Evolutionary conservation across 73 alveolate genomes (phyloP).

Genomic region (Tetrahymena elliotti): DNA sequence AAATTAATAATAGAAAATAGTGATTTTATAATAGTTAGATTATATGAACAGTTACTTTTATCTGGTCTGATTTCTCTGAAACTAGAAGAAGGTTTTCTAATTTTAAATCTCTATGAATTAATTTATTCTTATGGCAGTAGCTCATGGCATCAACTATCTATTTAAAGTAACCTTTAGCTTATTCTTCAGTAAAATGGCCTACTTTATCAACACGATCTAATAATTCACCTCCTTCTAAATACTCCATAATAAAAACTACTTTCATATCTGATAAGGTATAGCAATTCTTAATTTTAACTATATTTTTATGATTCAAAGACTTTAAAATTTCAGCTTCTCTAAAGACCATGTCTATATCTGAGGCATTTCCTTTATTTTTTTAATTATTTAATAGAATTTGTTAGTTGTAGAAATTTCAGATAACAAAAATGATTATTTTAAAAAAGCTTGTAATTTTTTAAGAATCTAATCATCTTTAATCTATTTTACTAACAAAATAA

Average conservation of each 20-base stretch:
- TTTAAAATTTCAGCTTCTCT: slow-evolving; percentile 36
- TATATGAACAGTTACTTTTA: background rate
- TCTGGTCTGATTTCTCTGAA: slow-evolving; percentile 4
- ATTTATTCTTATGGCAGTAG: slow-evolving; percentile 83
- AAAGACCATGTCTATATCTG: slow-evolving; percentile 29
- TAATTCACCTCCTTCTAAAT: slow-evolving; percentile 80
- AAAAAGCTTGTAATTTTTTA: too few relatives aligned
- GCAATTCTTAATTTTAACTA: slow-evolving; percentile 28
- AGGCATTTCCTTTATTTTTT: background rate
- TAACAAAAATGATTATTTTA: background rate
- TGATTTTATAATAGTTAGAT: too few relatives aligned
- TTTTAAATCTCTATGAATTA: slow-evolving; percentile 88
- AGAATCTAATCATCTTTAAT: too few relatives aligned
- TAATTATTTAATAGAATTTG: background rate
- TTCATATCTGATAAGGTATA: slow-evolving; percentile 8
- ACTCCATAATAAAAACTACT: slow-evolving; percentile 64
- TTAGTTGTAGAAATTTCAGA: background rate
- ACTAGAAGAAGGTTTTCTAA: slow-evolving; percentile 74
- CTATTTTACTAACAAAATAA: too few relatives aligned
- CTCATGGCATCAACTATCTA: slow-evolving; percentile 69
- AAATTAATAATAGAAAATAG: background rate
- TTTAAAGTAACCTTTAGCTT: slow-evolving; percentile 71
- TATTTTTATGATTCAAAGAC: slow-evolving; percentile 26
- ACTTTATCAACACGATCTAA: slow-evolving; percentile 48
- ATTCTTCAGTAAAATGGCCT: slow-evolving; percentile 62